Evolutionary conservation across 345 rosid genomes (phyloP).

Genomic region (Sonneratia caseolaris): DNA sequence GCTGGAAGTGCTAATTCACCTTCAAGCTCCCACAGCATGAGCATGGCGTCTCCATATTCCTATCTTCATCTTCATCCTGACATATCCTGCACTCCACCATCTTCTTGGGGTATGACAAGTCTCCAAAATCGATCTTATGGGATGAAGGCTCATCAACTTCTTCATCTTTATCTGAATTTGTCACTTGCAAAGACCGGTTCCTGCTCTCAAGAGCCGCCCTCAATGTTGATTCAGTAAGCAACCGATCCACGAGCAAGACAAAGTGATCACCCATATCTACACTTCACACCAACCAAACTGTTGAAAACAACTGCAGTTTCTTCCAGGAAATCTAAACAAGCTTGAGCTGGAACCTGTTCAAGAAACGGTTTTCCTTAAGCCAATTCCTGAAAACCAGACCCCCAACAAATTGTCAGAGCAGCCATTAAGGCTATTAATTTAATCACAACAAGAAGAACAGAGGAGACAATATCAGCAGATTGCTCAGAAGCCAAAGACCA

Average conservation of each 20-base stretch:
- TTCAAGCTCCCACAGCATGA: slow-evolving; percentile 87
- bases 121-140: slow-evolving; percentile 30
- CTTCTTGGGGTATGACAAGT: slow-evolving; percentile 27
- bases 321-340: not conserved
- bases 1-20: slow-evolving; percentile 26
- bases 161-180: slow-evolving; percentile 23
- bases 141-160: slow-evolving; percentile 17
- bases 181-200: slow-evolving; percentile 35
- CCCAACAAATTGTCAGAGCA: not conserved
- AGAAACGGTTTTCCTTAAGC: not conserved
- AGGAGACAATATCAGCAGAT: not conserved
- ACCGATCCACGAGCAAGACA: slow-evolving; percentile 73
- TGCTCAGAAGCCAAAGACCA: too few species aligned
- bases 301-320: not conserved
- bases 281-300: slow-evolving; percentile 20
- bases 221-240: slow-evolving; percentile 73
- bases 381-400: slow-evolving; percentile 14
- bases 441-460: not conserved
- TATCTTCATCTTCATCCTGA: slow-evolving; percentile 79
- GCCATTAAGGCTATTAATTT: not conserved
- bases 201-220: slow-evolving; percentile 78
- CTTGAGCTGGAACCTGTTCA: slow-evolving; percentile 5
- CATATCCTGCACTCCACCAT: slow-evolving; percentile 90
- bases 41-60: slow-evolving; percentile 88
- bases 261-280: slow-evolving; percentile 71